Base-by-base conservation (phyloP, 306 rosid genomes). In the Styphnolobium japonicum region DNA sequence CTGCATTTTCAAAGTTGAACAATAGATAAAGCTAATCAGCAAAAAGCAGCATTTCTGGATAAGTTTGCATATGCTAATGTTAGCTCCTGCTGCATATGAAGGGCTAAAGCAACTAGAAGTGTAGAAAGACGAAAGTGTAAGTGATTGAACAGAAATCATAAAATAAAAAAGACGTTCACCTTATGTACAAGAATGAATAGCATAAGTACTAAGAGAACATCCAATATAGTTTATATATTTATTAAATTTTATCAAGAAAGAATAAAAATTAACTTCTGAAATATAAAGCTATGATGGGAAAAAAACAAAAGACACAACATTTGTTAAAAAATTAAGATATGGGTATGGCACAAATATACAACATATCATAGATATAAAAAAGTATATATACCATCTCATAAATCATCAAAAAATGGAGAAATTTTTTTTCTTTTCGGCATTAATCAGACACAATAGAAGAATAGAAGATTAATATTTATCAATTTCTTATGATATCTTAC, bases 1-100 rank as follows among this genome's bases (percentile, higher is more conserved):
- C 98, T 93, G 91, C 86, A 63, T 74, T 84, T 37, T 71, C 70
- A 45, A 65, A 49, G 36, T 57, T 76, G 81, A 46, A 80, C 16
- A 69, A 61, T 19, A 39, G 34, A 66, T 42, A 66, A 62, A 79
- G 16, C 57, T 37, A 64, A 63, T 64, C 58, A 84, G 86, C 18
- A 55, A 78, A 66, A 37, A 15, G 53, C 64, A 73, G 19, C 68
- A 29, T 48, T 22, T 56, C 27, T 16, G 18, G 66, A 31, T 31
- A 70, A 12, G 7, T 40, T 42, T 67, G 16, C 48, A 42, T 57
- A 23, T 18, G 34, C 25, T 25, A 57, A 4, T 72, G 29, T 57
- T 46, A 51, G 33, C 36, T 40, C 12, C 46, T 27, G 42, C 31
- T 18, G 52, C 63, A 77, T 33, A 10, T 2, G 67, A 78, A 4